Conservation (phyloP, 2,329 filamentous ascomycete genomes). For the Fonsecaea erecta region DNA sequence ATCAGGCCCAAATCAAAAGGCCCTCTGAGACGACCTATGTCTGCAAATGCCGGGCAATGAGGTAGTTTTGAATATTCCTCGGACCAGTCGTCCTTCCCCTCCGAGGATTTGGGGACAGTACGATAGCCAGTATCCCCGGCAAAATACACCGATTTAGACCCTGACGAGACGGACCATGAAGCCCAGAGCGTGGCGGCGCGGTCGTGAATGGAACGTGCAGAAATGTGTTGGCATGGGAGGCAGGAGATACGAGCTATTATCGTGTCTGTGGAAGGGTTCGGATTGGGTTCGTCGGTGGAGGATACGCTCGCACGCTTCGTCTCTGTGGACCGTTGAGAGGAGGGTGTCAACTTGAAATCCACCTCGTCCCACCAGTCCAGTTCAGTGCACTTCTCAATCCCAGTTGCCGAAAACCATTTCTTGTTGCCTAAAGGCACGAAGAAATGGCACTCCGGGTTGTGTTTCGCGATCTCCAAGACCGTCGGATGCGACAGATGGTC, state of each 20-base stretch:
- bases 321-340: slow-evolving; percentile 32
- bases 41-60: slow-evolving; percentile 78
- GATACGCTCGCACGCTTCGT: slow-evolving; percentile 41
- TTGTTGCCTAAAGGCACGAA: slow-evolving; percentile 85
- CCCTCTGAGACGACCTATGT: slow-evolving; percentile 78
- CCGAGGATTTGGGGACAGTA: slow-evolving; percentile 68
- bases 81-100: slow-evolving; percentile 71
- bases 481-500: slow-evolving; percentile 84
- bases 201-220: slow-evolving; percentile 70
- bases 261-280: slow-evolving; percentile 40
- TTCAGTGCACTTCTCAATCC: slow-evolving; percentile 79
- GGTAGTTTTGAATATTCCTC: slow-evolving; percentile 67
- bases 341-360: slow-evolving; percentile 67
- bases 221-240: slow-evolving; percentile 83
- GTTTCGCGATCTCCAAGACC: slow-evolving; percentile 69
- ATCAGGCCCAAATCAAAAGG: slow-evolving; percentile 91
- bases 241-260: slow-evolving; percentile 77
- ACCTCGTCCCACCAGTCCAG: slow-evolving; percentile 94
- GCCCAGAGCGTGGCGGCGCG: slow-evolving; percentile 80
- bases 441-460: slow-evolving; percentile 80
- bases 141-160: slow-evolving; percentile 41
- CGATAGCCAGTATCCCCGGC: slow-evolving; percentile 82
- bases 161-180: slow-evolving; percentile 79
- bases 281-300: slow-evolving; percentile 36
- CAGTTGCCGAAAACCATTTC: slow-evolving; percentile 74